phyloP scores from a whole-genome alignment of 2,329 filamentous ascomycete species.

The Aquanectria penicillioides region DNA sequence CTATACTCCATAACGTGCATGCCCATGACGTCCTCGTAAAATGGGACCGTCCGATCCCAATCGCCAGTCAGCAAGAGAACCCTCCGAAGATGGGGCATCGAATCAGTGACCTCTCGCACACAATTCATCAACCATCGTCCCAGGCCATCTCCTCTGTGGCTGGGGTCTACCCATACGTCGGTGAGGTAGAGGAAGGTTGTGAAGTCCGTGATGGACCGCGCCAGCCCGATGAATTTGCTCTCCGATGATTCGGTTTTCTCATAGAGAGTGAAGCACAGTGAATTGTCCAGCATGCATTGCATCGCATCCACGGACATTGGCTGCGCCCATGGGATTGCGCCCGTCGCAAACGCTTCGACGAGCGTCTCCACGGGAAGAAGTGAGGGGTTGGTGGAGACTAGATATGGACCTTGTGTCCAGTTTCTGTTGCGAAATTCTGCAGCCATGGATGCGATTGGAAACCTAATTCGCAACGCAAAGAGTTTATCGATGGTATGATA shows the following conservation, averaged over 20 bases:
- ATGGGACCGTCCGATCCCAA: constrained; percentile 42
- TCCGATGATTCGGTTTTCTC: neutral
- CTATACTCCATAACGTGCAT: constrained; percentile 36
- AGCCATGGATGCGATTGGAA: neutral
- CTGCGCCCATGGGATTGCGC: neutral
- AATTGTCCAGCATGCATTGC: neutral
- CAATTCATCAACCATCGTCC: constrained; percentile 68
- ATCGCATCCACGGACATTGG: neutral
- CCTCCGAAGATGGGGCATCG: constrained; percentile 64
- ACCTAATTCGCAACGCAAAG: too few relatives aligned
- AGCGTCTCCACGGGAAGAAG: neutral
- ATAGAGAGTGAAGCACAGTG: neutral
- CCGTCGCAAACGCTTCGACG: neutral
- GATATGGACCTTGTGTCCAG: neutral
- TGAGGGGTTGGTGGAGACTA: neutral
- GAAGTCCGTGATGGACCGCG: constrained; percentile 69
- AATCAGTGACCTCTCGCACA: constrained; percentile 59
- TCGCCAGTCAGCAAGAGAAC: constrained; percentile 57
- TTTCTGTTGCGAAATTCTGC: neutral
- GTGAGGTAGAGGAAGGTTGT: constrained; percentile 69
- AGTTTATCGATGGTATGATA: too few relatives aligned
- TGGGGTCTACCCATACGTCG: constrained; percentile 67
- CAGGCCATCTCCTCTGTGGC: constrained; percentile 64
- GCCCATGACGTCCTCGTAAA: constrained; percentile 39
- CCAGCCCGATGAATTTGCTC: constrained; percentile 37